A percentile compares a stretch with the other conserved stretches of the same genome.
These are phyloP conservation scores for Mycena floridula DNA, from an alignment of 768 basidiomycete species.

Conservation along the genomic window DNA sequence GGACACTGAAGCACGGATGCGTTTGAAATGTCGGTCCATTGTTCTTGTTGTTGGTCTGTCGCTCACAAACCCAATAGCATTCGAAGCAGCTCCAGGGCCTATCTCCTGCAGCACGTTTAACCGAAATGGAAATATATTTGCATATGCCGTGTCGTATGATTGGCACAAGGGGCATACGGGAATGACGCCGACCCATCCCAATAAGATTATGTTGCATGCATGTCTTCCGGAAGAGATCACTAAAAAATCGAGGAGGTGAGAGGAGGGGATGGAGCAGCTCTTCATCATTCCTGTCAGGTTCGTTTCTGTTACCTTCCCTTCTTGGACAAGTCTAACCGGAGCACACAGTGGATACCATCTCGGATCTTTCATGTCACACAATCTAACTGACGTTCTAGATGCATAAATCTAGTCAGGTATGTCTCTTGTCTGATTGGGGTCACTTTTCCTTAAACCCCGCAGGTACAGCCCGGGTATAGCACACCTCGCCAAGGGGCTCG, in stretches of 20 bases:
- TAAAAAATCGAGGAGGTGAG: constrained; percentile 47
- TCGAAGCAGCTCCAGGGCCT: constrained; percentile 69
- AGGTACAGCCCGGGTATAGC: too few relatives aligned
- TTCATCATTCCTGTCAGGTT: too few relatives aligned
- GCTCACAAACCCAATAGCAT: constrained; percentile 43
- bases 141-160: constrained; percentile 89
- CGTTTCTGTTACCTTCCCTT: too few relatives aligned
- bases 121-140: constrained; percentile 82
- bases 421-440: too few relatives aligned
- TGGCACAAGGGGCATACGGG: constrained; percentile 92
- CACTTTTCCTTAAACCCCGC: too few relatives aligned
- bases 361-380: too few relatives aligned
- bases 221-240: constrained; percentile 86
- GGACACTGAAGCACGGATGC: constrained; percentile 90
- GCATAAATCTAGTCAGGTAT: too few relatives aligned
- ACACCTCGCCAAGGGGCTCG: too few relatives aligned
- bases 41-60: constrained; percentile 3
- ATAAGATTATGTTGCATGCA: constrained; percentile 79
- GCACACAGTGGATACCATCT: too few relatives aligned
- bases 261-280: too few relatives aligned
- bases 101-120: constrained; percentile 82
- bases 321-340: too few relatives aligned
- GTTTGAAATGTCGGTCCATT: constrained; percentile 69
- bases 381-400: too few relatives aligned
- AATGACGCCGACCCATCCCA: constrained; percentile 63